These are phyloP conservation scores for Eruca vesicaria DNA, from an alignment of 441 rosid genomes.

Conservation along the genomic window DNA sequence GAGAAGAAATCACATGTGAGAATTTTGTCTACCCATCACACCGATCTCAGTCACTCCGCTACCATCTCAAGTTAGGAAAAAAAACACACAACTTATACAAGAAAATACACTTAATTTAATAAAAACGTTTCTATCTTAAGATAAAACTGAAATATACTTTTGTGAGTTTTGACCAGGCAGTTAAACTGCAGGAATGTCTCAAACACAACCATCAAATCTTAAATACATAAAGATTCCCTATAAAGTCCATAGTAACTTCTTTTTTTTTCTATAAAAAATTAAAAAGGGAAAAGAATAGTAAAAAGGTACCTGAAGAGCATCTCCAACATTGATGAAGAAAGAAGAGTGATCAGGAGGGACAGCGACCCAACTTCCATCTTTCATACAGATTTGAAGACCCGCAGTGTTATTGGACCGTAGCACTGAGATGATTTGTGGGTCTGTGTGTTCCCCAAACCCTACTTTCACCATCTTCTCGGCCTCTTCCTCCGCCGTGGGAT, in stretches of 20 bases:
- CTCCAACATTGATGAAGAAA: constrained; percentile 66
- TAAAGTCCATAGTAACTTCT: not conserved
- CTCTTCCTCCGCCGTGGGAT: constrained; percentile 47
- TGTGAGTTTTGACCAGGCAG: not conserved
- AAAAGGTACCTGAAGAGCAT: constrained; percentile 59
- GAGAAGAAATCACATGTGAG: constrained; percentile 12
- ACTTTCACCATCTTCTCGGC: constrained; percentile 42
- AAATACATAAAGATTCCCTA: not conserved
- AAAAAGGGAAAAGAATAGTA: not conserved
- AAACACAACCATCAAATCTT: constrained; percentile 18
- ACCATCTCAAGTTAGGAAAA: not conserved
- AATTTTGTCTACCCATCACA: constrained; percentile 20
- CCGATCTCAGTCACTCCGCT: not conserved
- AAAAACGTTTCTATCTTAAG: not conserved
- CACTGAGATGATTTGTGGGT: constrained; percentile 73
- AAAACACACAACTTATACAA: not conserved
- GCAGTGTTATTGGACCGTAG: constrained; percentile 66
- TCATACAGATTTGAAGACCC: constrained; percentile 61
- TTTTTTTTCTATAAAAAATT: not conserved
- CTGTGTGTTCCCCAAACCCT: constrained; percentile 77
- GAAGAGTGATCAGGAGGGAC: constrained; percentile 66
- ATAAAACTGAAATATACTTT: not conserved
- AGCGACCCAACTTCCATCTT: constrained; percentile 62
- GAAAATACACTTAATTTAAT: not conserved
- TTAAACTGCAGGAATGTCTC: constrained; percentile 1